Evolutionary conservation across 1,284 basidiomycete genomes (phyloP), one percentile per base, ranked within the genome.

Genomic region (Microbotryomycetes sp.): DNA sequence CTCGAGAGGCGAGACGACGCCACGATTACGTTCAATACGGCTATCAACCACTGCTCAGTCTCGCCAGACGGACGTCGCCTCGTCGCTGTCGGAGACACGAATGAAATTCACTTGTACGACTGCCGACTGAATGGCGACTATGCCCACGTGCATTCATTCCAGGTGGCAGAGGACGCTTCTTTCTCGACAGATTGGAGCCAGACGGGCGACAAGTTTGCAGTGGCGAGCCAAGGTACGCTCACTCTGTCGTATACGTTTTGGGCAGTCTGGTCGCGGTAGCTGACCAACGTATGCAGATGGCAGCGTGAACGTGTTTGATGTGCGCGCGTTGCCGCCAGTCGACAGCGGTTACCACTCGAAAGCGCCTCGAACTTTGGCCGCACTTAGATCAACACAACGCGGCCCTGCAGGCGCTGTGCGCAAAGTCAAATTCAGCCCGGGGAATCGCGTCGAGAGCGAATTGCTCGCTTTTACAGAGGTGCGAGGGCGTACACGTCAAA

Each of bases 391-490:
- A 47, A 68, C 52, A 31, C 68, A 63, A 59, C 21, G 23, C 23
- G 56, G 23, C 79, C 86, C 86, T 1, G 85, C 85, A 0, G 88
- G 87, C 82, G 86, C 87, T 59, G 85, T 85, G 23, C 76, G 88
- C 56, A 86, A 80, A 60, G 81, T 91, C 69, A 89, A 88, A 73
- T 91, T 91, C 75, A 84, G 84, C 58, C 81, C 47, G 62, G 77
- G 62, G 0, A 57, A 60, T 23, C 28, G 54, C 5, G 11, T 64
- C 65, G 80, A 79, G 16, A 80, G 81, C 31, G 87, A 89, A 73
- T 74, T 89, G 4, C 81, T 91, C 80, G 82, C 82, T 0, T 91
- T 89, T 75, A 87, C 89, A n/a, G 89, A 90, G 81, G 87, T 88
- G 63, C 56, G 81, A 31, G 5, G 65, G 35, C 35, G 11, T n/a